phyloP scores from a whole-genome alignment of 495 filamentous ascomycete genomes.

The Xylaria telfairii region DNA sequence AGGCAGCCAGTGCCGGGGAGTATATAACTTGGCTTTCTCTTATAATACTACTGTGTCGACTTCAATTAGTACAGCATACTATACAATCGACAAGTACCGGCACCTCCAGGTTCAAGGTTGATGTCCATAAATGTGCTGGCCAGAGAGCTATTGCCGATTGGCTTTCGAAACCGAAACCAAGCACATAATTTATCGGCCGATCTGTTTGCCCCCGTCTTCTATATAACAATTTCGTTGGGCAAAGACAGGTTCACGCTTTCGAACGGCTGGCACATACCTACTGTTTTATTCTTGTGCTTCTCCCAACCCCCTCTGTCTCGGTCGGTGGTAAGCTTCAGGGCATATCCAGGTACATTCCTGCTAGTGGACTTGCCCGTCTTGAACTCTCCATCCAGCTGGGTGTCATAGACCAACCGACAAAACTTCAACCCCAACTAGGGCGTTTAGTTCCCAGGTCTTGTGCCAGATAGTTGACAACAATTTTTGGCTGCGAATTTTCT shows the following conservation, averaged over 20 bases:
- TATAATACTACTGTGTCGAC: too few relatives aligned
- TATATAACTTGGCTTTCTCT: neutral
- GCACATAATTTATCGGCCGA: neutral
- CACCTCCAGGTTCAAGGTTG: neutral
- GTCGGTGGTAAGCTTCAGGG: constrained; percentile 10
- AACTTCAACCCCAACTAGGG: neutral
- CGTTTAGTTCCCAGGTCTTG: neutral
- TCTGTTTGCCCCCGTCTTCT: neutral
- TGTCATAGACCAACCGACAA: neutral
- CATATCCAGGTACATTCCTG: constrained; percentile 3
- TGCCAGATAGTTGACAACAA: neutral
- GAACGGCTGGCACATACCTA: neutral
- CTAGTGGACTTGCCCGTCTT: constrained; percentile 8
- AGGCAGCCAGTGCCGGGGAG: neutral
- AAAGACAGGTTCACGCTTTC: neutral
- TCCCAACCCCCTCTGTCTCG: neutral
- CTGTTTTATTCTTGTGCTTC: neutral
- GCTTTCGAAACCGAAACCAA: neutral
- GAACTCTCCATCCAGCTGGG: constrained; percentile 19
- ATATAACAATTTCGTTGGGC: neutral
- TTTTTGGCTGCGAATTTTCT: neutral
- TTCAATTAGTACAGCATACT: neutral
- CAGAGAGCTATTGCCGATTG: neutral
- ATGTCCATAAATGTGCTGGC: neutral
- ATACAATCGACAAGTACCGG: neutral